A percentile compares a stretch with the other conserved stretches of the same genome.
phyloP scores from a whole-genome alignment of 345 rosid genomes.

The Brassica incana region DNA sequence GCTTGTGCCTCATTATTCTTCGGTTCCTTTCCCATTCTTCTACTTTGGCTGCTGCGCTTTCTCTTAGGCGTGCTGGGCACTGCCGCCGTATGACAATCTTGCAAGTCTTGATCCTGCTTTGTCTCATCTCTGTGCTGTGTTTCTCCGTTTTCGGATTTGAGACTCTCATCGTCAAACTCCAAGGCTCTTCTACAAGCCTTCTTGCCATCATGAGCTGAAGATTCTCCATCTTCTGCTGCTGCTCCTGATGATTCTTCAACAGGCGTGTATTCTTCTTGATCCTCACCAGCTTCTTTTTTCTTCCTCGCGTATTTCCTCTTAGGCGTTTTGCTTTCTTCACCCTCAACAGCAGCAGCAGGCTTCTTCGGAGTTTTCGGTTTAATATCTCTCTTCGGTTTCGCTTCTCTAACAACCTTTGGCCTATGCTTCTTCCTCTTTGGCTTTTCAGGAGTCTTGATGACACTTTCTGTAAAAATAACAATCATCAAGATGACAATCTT shows the following conservation, averaged over 20 bases:
- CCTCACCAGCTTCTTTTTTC: constrained; percentile 35
- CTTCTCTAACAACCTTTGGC: constrained; percentile 73
- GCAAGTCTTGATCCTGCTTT: constrained; percentile 37
- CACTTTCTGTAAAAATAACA: constrained; percentile 40
- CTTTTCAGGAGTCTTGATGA: constrained; percentile 62
- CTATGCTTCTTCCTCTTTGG: constrained; percentile 81
- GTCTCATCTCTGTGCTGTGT: constrained; percentile 22
- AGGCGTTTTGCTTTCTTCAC: constrained; percentile 46
- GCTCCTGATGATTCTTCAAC: constrained; percentile 36
- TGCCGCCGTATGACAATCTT: constrained; percentile 21
- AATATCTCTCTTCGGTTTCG: constrained; percentile 42
- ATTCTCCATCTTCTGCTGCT: constrained; percentile 22
- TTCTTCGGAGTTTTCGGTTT: constrained; percentile 41
- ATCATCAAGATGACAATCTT: constrained; percentile 7
- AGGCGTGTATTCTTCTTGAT: constrained; percentile 33
- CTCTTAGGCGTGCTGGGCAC: constrained; percentile 45
- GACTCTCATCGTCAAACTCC: constrained; percentile 48
- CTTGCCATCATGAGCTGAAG: constrained; percentile 31
- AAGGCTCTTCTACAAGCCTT: constrained; percentile 60
- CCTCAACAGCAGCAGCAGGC: constrained; percentile 33
- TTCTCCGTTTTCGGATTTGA: constrained; percentile 22
- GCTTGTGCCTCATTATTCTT: constrained; percentile 3
- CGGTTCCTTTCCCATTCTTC: background rate
- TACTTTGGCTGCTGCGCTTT: constrained; percentile 16
- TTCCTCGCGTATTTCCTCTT: constrained; percentile 57